These are phyloP conservation scores for Leersia perrieri DNA, from an alignment of 176 grass and related monocot genomes.

Conservation along the genomic window DNA sequence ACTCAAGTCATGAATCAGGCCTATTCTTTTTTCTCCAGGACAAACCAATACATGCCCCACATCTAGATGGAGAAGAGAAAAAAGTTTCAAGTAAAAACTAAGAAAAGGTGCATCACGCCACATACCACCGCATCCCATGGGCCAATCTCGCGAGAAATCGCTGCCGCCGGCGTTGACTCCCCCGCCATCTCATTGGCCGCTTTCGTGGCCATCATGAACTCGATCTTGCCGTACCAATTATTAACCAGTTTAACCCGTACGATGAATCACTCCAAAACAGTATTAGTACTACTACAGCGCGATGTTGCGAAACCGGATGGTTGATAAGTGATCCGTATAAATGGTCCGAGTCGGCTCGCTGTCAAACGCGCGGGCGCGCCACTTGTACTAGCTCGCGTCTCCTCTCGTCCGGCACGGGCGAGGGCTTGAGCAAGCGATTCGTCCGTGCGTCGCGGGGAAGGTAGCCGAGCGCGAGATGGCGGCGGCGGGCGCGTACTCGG, in stretches of 20 bases:
- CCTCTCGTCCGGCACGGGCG: not conserved
- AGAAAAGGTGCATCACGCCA: constrained; percentile 4
- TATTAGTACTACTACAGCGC: not conserved
- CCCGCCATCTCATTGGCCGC: not conserved
- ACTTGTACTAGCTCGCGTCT: not conserved
- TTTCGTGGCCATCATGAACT: constrained; percentile 9
- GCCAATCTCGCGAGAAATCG: not conserved
- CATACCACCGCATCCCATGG: not conserved
- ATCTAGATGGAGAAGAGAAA: not conserved
- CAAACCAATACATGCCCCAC: constrained; percentile 15
- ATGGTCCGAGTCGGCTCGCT: not conserved
- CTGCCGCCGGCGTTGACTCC: constrained; percentile 31
- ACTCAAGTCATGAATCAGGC: not conserved
- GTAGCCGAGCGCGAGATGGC: not conserved
- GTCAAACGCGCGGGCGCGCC: not conserved
- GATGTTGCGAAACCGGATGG: no score
- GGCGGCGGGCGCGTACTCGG: constrained; percentile 43
- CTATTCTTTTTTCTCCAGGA: constrained; percentile 18
- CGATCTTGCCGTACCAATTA: not conserved
- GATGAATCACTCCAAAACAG: not conserved
- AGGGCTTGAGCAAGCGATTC: not conserved
- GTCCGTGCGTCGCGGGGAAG: no score
- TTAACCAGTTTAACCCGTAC: not conserved
- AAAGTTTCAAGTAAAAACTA: not conserved
- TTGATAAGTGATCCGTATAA: no score